Evolutionary conservation across 2,329 filamentous ascomycete species (phyloP).

Genomic region (Fragosphaeria purpurea): DNA sequence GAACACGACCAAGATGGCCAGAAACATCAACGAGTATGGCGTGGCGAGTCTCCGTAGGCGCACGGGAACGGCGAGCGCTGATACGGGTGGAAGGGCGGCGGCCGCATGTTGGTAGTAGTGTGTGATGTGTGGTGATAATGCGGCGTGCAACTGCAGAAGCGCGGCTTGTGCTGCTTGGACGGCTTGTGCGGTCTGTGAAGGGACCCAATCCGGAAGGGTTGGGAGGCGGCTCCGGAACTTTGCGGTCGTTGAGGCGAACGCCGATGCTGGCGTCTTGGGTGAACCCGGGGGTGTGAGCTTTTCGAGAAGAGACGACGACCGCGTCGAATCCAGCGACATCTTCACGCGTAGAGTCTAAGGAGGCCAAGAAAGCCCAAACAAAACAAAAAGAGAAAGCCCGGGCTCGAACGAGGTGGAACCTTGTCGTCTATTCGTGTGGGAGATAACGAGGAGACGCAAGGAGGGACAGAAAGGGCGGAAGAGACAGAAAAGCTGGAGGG

Average conservation of each 20-base stretch:
- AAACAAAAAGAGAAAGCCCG: not conserved
- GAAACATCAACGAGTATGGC: slow-evolving; percentile 8
- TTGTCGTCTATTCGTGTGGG: not conserved
- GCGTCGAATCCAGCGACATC: slow-evolving; percentile 11
- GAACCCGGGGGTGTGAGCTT: slow-evolving; percentile 10
- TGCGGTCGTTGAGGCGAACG: slow-evolving; percentile 6
- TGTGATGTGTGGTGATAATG: not conserved
- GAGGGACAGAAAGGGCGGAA: not conserved
- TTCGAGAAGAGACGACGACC: slow-evolving; percentile 11
- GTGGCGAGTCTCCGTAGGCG: slow-evolving; percentile 10
- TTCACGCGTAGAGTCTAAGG: not conserved
- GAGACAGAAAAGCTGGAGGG: not conserved
- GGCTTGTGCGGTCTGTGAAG: not conserved
- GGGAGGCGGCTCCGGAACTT: not conserved
- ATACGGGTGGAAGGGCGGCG: not conserved
- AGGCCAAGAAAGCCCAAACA: not conserved
- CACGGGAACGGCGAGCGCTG: slow-evolving; percentile 4
- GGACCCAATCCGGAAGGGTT: slow-evolving; percentile 4
- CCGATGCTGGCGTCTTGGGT: slow-evolving; percentile 3
- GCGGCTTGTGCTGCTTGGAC: not conserved
- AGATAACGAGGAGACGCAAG: not conserved
- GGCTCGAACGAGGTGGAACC: not conserved
- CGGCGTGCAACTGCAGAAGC: not conserved
- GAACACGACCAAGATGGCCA: slow-evolving; percentile 1
- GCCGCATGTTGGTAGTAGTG: not conserved